Conservation (phyloP, 208 protist species). For the Phytomonas sp. region DNA sequence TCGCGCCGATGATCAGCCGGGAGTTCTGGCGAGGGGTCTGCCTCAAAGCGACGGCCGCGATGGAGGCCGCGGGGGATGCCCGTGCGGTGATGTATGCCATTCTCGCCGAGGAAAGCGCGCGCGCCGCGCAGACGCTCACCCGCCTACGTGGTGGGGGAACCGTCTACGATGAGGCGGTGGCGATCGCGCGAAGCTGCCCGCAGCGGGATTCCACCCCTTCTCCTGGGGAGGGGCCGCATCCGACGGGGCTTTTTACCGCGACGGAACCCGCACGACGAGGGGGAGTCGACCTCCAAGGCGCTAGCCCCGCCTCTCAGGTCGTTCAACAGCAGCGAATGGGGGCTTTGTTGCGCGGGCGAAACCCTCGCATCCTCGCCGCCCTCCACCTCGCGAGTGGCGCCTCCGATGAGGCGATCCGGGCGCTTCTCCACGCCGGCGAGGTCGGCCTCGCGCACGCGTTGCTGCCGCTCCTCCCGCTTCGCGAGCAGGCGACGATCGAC, state of each 20-base stretch:
- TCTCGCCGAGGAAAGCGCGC: constrained; percentile 59
- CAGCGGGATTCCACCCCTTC: constrained; percentile 28
- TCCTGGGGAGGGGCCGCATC: background rate
- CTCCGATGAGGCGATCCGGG: constrained; percentile 64
- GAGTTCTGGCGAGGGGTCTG: constrained; percentile 82
- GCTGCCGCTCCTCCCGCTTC: constrained; percentile 74
- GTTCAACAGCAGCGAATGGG: constrained; percentile 30
- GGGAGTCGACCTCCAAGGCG: constrained; percentile 49
- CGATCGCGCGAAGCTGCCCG: constrained; percentile 58
- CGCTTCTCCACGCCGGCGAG: constrained; percentile 50
- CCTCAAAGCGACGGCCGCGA: constrained; percentile 51
- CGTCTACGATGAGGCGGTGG: constrained; percentile 44
- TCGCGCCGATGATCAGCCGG: constrained; percentile 77
- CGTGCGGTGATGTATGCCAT: constrained; percentile 72
- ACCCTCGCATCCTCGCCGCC: constrained; percentile 60
- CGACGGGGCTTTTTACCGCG: background rate
- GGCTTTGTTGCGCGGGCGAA: constrained; percentile 28
- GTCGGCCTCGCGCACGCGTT: constrained; percentile 60
- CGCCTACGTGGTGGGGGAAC: constrained; percentile 20
- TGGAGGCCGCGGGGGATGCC: constrained; percentile 41
- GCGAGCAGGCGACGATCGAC: constrained; percentile 74
- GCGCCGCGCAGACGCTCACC: constrained; percentile 49
- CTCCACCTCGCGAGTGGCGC: constrained; percentile 43
- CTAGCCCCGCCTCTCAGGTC: constrained; percentile 24
- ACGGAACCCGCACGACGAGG: constrained; percentile 47